Conservation (phyloP, 2,329 filamentous ascomycete genomes). For the Phaeosphaeriaceae sp. region DNA sequence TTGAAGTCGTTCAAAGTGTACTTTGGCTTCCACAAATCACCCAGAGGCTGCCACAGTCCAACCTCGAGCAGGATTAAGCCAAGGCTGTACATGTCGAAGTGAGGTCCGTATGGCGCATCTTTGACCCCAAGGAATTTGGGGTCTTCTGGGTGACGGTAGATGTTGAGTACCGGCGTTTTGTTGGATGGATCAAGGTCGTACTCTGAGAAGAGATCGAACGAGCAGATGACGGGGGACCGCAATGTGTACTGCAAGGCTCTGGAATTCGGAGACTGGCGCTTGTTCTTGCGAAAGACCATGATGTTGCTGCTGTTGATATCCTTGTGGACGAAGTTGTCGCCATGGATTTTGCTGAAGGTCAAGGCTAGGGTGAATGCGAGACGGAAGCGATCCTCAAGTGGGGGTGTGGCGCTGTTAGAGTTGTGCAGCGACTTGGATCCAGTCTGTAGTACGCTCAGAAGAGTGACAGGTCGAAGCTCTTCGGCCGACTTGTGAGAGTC, state of each 20-base stretch:
- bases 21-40: conserved; percentile 64
- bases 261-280: conserved; percentile 55
- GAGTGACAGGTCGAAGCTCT: conserved; percentile 51
- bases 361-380: conserved; percentile 75
- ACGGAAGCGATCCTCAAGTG: conserved; percentile 77
- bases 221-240: conserved; percentile 72
- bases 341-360: conserved; percentile 76
- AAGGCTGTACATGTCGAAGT: conserved; percentile 74
- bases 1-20: conserved; percentile 68
- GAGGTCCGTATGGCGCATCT: conserved; percentile 34
- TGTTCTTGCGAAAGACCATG: conserved; percentile 64
- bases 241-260: conserved; percentile 60
- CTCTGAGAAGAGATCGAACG: conserved; percentile 75
- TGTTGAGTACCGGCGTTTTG: conserved; percentile 57
- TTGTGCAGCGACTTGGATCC: conserved; percentile 53
- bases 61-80: conserved; percentile 77
- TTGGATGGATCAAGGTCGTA: conserved; percentile 55
- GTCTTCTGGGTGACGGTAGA: conserved; percentile 72
- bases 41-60: conserved; percentile 75
- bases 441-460: conserved; percentile 57
- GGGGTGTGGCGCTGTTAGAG: conserved; percentile 51
- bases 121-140: conserved; percentile 45
- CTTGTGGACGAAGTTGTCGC: conserved; percentile 72
- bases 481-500: conserved; percentile 60
- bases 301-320: conserved; percentile 73